Conservation (phyloP, 352 stramenopile species). For the Peronospora farinosa region DNA sequence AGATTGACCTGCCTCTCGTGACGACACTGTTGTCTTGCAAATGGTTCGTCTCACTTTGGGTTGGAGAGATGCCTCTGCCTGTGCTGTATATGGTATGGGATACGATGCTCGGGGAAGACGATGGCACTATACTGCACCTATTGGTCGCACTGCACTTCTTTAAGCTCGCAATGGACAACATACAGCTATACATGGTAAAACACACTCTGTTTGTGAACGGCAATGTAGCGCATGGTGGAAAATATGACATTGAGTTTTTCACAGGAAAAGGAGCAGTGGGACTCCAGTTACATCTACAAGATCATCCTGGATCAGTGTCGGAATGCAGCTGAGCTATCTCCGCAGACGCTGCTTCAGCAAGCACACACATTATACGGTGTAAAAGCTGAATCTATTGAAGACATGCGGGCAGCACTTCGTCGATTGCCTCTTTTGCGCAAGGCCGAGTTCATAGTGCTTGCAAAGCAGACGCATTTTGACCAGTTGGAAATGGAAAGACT, state of each 20-base stretch:
- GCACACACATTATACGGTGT: conserved; percentile 43
- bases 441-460: conserved; percentile 45
- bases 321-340: conserved; percentile 21
- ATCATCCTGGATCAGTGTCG: conserved; percentile 45
- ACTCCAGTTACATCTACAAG: conserved; percentile 69
- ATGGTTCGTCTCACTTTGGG: conserved; percentile 73
- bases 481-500: conserved; percentile 44
- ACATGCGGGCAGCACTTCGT: conserved; percentile 46
- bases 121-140: conserved; percentile 56
- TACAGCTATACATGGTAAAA: conserved; percentile 34
- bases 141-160: conserved; percentile 56
- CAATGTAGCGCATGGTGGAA: not conserved
- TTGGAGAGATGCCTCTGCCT: conserved; percentile 43
- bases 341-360: conserved; percentile 31
- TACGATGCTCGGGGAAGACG: conserved; percentile 45
- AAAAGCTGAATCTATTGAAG: conserved; percentile 54
- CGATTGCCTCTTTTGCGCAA: conserved; percentile 42
- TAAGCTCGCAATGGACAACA: conserved; percentile 35
- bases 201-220: not conserved
- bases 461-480: conserved; percentile 47
- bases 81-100: conserved; percentile 56
- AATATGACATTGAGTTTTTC: not conserved
- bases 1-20: conserved; percentile 54
- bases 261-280: conserved; percentile 50
- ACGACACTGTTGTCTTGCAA: conserved; percentile 65